phyloP scores from a whole-genome alignment of 352 stramenopile genomes.

The Phytophthora syringae region DNA sequence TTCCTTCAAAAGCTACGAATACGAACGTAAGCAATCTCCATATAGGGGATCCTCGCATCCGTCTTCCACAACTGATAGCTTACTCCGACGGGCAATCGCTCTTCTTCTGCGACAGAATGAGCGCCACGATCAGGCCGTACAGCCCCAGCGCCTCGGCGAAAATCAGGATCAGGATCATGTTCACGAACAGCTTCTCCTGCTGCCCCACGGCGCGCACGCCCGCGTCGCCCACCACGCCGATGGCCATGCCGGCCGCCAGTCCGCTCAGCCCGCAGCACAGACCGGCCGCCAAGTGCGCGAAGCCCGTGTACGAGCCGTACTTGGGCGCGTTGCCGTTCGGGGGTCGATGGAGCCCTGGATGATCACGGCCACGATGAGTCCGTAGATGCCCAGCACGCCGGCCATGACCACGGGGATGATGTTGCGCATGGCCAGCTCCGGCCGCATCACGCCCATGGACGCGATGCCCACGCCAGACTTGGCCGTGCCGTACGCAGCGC shows the following conservation, averaged over 20 bases:
- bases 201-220: constrained; percentile 96
- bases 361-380: constrained; percentile 95
- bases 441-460: constrained; percentile 96
- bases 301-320: constrained; percentile 96
- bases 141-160: constrained; percentile 98
- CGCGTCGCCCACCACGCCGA: constrained; percentile 96
- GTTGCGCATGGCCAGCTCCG: constrained; percentile 97
- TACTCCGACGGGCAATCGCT: constrained; percentile 58
- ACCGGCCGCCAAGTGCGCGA: constrained; percentile 94
- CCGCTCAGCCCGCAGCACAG: constrained; percentile 94
- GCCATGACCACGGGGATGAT: constrained; percentile 99
- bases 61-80: no score
- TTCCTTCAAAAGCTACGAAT: no score
- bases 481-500: constrained; percentile 96
- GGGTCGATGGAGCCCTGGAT: constrained; percentile 93
- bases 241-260: constrained; percentile 94
- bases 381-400: constrained; percentile 97
- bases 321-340: constrained; percentile 63
- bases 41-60: no score
- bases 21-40: no score
- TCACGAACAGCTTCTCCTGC: constrained; percentile 98
- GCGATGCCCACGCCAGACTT: constrained; percentile 98
- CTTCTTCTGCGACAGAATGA: constrained; percentile 92
- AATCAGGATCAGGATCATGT: constrained; percentile 99
- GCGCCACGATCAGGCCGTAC: constrained; percentile 96